phyloP scores from a whole-genome alignment of 2,329 filamentous ascomycete genomes.

The Fragosphaeria purpurea region DNA sequence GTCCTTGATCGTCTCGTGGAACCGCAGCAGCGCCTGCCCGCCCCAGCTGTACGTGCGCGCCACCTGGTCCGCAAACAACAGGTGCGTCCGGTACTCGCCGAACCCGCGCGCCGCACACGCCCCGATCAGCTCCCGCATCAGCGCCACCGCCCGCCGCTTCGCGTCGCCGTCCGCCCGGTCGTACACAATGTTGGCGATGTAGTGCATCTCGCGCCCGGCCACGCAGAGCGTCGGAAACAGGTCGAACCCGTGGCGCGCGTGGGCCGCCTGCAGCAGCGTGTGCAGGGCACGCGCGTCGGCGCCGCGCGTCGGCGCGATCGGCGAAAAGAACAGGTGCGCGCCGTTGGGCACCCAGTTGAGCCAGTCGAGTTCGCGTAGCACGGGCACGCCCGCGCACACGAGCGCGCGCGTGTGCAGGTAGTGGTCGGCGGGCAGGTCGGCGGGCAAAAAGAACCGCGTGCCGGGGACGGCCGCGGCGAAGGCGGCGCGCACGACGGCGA shows the following conservation, averaged over 20 bases:
- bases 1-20: constrained; percentile 29
- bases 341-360: constrained; percentile 43
- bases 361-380: constrained; percentile 29
- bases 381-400: constrained; percentile 25
- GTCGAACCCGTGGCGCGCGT: constrained; percentile 36
- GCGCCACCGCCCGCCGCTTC: constrained; percentile 17
- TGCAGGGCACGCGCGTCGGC: constrained; percentile 36
- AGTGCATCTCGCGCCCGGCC: constrained; percentile 44
- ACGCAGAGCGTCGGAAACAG: constrained; percentile 41
- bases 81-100: constrained; percentile 31
- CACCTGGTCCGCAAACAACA: constrained; percentile 29
- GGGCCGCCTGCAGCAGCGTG: constrained; percentile 25
- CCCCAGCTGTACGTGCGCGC: constrained; percentile 29
- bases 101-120: constrained; percentile 26
- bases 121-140: constrained; percentile 25
- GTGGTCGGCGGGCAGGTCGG: constrained; percentile 28
- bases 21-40: constrained; percentile 23
- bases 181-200: constrained; percentile 40
- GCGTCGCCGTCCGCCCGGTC: constrained; percentile 25
- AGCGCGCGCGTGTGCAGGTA: constrained; percentile 26
- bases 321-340: constrained; percentile 38
- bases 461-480: constrained; percentile 31
- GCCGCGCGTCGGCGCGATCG: constrained; percentile 38
- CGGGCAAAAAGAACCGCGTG: constrained; percentile 30
- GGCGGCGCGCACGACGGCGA: constrained; percentile 30